Evolutionary conservation across 2,329 filamentous ascomycete genomes (phyloP), one percentile per base, ranked within the genome.

Genomic region (Nemania sp.): DNA sequence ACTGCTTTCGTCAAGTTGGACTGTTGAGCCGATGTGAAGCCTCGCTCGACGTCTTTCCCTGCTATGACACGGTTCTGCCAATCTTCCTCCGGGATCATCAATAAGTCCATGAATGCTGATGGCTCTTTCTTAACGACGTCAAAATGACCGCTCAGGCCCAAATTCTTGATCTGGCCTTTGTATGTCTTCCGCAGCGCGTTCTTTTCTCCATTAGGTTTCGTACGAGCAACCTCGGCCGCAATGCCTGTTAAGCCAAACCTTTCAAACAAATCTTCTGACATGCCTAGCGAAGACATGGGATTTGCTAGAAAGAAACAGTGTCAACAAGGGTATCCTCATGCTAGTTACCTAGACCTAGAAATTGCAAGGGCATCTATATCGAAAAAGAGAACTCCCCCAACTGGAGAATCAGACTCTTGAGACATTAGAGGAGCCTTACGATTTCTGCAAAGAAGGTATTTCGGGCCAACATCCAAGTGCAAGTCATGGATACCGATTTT

Each of bases 151-250:
- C 78, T 79, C 22, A 87, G 75, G 30, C 81, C 82, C 26, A 86
- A 72, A 40, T 78, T 79, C 74, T 86, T 86, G 68, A 87, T 83
- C 61, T 86, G 82, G 47, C 83, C 83, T 70, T 87, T 87, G 74
- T 86, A 87, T 14, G 83, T 86, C 68, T 86, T 86, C 22, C 84
- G 79, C 43, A 87, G 74, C 59, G 80, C 81, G 65, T 86, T 86
- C 75, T 86, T 86, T 68, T 85, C 81, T 60, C 84, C 84, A 66
- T 84, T 84, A 12, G 83, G 81, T 66, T 84, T 81, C 48, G 80
- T 80, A 56, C 84, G 79, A 56, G 84, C 84, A 34, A 86, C 82
- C 60, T 84, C 80, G 52, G 79, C 77, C 53, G 84, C 83, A 50
- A 87, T 77, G 47, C 69, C 72, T 42, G 76, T 75, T 60, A 87